Evolutionary conservation across 805 yeast genomes (phyloP), one percentile per base, ranked within the genome.

Genomic region (Hagleromyces aurorensis): DNA sequence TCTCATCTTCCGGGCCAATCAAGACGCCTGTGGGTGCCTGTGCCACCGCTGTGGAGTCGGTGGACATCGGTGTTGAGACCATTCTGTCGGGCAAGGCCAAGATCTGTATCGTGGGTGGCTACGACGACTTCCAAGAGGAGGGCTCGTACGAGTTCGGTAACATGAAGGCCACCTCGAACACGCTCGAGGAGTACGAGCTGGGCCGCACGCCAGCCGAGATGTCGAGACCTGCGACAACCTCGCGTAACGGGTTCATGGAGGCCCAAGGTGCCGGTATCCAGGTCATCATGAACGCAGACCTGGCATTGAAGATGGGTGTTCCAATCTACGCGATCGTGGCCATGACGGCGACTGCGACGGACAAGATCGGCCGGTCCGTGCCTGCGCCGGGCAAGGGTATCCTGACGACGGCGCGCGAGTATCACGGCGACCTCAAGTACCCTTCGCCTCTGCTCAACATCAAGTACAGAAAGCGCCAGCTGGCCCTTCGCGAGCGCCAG

Each of bases 311-410:
- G 57, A 91, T 91, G 99, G 99, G 99, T 69, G 96, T 93, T 48
- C 99, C 99, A 58, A 84, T 91, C 51, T 84, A 93, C 52, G 98
- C 96, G 64, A 76, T 91, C 40, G 70, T 87, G 48, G 98, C 94
- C 32, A 65, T 87, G 72, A 72, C 96, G 34, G 89, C 96, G 33
- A 93, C 97, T 52, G 98, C 98, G 30, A 75, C 94, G 38, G 99
- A 91, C 64, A 93, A 87, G 77, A 89, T 89, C 59, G 96, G 97
- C 57, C 81, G 96, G 67, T 87, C 97, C 29, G 89, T 91, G 45
- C 99, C 99, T 44, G 98, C 98, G 56, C 99, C 99, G 65, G 99
- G 99, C 61, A 85, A 89, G 69, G 99, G 99, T 79, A 82, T 91
- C 46, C 72, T 91, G 70, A 91, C 98, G 38, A 85, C 95, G 55